Conservation (phyloP, 805 yeast genomes). For the Schwanniomyces occidentalis region DNA sequence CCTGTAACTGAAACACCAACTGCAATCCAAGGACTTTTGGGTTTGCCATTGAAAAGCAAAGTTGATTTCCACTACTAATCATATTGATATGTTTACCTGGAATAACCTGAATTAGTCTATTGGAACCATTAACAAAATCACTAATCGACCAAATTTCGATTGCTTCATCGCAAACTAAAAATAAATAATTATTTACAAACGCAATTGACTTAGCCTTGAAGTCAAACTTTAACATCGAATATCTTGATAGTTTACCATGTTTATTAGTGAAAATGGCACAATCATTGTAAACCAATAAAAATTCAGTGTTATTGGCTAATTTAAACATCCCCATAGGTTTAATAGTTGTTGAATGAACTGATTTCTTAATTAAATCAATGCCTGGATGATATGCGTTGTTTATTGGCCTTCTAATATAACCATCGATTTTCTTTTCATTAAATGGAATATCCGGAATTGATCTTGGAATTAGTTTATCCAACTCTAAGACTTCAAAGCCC, state of each 20-base stretch:
- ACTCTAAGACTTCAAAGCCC: constrained; percentile 65
- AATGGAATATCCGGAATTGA: constrained; percentile 55
- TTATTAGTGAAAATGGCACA: constrained; percentile 67
- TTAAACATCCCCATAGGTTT: constrained; percentile 66
- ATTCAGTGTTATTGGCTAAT: constrained; percentile 51
- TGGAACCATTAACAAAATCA: constrained; percentile 42
- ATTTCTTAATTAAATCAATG: constrained; percentile 41
- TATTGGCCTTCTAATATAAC: constrained; percentile 23
- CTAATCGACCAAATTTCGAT: constrained; percentile 68
- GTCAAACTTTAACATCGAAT: constrained; percentile 43
- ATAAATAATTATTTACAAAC: constrained; percentile 32
- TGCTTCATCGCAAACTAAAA: constrained; percentile 60
- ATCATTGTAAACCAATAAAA: constrained; percentile 66
- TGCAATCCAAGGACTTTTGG: constrained; percentile 66
- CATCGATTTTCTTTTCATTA: constrained; percentile 27
- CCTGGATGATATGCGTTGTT: constrained; percentile 11
- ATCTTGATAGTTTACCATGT: constrained; percentile 52
- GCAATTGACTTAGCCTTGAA: constrained; percentile 39
- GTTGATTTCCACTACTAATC: constrained; percentile 18
- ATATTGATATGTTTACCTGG: constrained; percentile 63
- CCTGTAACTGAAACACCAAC: constrained; percentile 41
- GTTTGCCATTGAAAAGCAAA: constrained; percentile 54
- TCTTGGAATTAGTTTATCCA: constrained; percentile 57
- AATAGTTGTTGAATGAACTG: constrained; percentile 38
- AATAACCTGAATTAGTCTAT: constrained; percentile 63